These are phyloP conservation scores for Hymenochaete sp. DNA, from an alignment of 1,284 basidiomycete genomes.

Conservation along the genomic window DNA sequence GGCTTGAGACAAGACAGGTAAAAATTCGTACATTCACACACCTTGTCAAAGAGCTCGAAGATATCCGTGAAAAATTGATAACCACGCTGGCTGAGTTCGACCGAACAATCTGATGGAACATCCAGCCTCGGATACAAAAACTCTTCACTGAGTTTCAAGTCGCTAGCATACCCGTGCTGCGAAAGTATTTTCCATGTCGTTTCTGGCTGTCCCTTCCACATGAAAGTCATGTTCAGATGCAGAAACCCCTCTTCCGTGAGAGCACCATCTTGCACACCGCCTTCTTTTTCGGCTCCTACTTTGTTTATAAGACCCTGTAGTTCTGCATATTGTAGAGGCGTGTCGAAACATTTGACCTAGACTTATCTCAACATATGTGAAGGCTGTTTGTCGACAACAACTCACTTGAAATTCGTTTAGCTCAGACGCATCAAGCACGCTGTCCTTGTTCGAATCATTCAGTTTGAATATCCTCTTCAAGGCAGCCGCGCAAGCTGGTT, in stretches of 20 bases:
- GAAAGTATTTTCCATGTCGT: constrained; percentile 97
- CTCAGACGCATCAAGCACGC: constrained; percentile 82
- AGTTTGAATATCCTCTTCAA: constrained; percentile 92
- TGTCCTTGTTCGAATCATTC: constrained; percentile 93
- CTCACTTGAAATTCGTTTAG: constrained; percentile 93
- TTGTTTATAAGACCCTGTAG: constrained; percentile 86
- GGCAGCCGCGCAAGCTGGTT: constrained; percentile 86
- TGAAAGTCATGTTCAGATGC: constrained; percentile 94
- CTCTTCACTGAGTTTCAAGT: constrained; percentile 80
- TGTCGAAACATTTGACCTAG: constrained; percentile 77
- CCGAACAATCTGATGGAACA: constrained; percentile 87
- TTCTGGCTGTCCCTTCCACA: constrained; percentile 91
- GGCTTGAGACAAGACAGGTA: background rate
- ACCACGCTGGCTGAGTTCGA: constrained; percentile 87
- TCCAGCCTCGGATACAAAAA: constrained; percentile 91
- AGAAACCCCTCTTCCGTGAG: constrained; percentile 92
- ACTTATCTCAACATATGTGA: constrained; percentile 10
- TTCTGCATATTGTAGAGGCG: constrained; percentile 87
- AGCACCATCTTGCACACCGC: constrained; percentile 63
- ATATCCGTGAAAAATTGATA: constrained; percentile 98
- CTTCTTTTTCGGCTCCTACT: constrained; percentile 67
- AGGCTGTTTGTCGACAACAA: constrained; percentile 10
- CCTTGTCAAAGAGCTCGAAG: constrained; percentile 95
- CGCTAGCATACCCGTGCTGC: constrained; percentile 94
- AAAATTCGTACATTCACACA: constrained; percentile 24